These are phyloP conservation scores for Pinus albicaulis DNA, from an alignment of 75 land plant genomes.

Conservation along the genomic window DNA sequence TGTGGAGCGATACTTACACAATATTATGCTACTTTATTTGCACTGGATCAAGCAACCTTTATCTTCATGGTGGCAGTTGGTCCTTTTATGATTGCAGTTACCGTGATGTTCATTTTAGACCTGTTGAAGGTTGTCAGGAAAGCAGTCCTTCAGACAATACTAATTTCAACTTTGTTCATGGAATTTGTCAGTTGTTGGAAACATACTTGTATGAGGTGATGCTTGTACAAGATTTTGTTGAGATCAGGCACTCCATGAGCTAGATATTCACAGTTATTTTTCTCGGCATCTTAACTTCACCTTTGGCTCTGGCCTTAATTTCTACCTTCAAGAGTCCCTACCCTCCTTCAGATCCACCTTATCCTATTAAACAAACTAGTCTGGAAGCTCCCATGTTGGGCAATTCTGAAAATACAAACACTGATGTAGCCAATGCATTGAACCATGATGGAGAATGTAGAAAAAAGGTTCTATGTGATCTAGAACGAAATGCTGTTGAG, in stretches of 20 bases:
- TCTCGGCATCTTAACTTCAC: constrained; percentile 25
- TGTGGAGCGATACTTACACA: constrained; percentile 50
- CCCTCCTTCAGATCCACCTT: not conserved
- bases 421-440: not conserved
- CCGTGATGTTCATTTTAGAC: constrained; percentile 40
- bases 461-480: not conserved
- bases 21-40: constrained; percentile 37
- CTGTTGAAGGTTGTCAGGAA: constrained; percentile 16
- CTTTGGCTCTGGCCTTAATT: constrained; percentile 17
- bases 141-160: constrained; percentile 9
- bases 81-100: constrained; percentile 33
- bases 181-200: constrained; percentile 31
- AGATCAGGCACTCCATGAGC: constrained; percentile 5
- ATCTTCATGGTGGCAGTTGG: constrained; percentile 48
- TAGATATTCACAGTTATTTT: constrained; percentile 23
- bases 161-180: constrained; percentile 43
- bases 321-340: not conserved
- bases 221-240: constrained; percentile 31
- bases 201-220: constrained; percentile 36
- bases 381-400: not conserved
- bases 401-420: not conserved
- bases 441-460: not conserved
- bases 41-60: constrained; percentile 39
- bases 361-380: not conserved
- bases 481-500: constrained; percentile 23